phyloP scores from a whole-genome alignment of 2,329 filamentous ascomycete genomes.

The Aureobasidium sp. region DNA sequence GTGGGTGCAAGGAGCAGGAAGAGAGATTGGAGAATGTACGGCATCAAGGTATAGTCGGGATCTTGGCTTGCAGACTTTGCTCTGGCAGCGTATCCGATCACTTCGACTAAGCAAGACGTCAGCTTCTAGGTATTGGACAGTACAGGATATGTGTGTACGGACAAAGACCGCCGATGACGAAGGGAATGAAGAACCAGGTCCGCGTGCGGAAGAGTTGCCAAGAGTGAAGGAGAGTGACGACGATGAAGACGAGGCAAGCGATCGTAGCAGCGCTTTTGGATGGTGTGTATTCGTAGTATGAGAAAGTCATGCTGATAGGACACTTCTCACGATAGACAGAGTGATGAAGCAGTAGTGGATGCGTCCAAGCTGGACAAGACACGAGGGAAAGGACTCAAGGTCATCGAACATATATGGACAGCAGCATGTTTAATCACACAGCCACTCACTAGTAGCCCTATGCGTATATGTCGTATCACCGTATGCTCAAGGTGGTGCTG shows the following conservation, averaged over 20 bases:
- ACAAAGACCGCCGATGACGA: conserved; percentile 43
- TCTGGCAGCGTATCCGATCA: conserved; percentile 37
- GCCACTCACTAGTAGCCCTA: too few relatives aligned
- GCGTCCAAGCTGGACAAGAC: too few relatives aligned
- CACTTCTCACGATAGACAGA: background rate
- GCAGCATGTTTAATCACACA: too few relatives aligned
- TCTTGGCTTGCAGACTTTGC: conserved; percentile 21
- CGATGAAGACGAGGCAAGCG: conserved; percentile 41
- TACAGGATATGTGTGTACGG: conserved; percentile 23
- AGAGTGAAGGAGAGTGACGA: conserved; percentile 36
- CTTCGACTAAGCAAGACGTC: conserved; percentile 32
- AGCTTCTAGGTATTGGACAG: background rate
- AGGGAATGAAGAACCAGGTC: conserved; percentile 45
- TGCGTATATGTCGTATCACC: background rate
- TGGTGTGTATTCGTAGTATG: conserved; percentile 34
- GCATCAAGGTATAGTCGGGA: conserved; percentile 25
- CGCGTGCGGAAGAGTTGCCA: conserved; percentile 37
- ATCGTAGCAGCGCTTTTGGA: conserved; percentile 40
- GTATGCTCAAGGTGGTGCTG: background rate
- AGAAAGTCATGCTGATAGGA: background rate
- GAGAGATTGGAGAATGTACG: conserved; percentile 39
- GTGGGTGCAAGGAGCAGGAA: conserved; percentile 43
- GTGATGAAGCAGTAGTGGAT: too few relatives aligned
- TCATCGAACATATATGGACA: too few relatives aligned
- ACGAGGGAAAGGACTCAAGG: too few relatives aligned